These are phyloP conservation scores for Colletotrichum magnum DNA, from an alignment of 2,329 filamentous ascomycete genomes.

Conservation along the genomic window DNA sequence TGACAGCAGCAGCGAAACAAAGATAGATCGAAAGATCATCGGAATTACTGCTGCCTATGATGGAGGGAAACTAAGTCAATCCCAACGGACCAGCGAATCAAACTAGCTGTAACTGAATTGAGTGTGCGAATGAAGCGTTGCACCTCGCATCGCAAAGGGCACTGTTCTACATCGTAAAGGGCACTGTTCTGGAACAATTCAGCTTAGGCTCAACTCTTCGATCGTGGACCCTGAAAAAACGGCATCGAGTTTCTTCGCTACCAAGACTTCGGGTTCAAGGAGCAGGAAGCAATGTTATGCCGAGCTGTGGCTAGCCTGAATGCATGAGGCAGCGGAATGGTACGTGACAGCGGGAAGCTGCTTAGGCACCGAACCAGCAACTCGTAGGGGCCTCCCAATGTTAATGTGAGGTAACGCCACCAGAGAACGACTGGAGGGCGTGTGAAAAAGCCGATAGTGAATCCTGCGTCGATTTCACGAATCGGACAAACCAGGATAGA, in stretches of 20 bases:
- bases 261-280: neutral
- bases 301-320: neutral
- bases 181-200: neutral
- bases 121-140: neutral
- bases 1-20: neutral
- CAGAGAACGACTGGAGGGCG: conserved; percentile 9
- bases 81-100: neutral
- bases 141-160: neutral
- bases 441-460: conserved; percentile 1
- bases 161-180: neutral
- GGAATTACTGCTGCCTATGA: neutral
- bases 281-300: neutral
- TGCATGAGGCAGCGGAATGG: conserved; percentile 2
- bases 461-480: conserved; percentile 1
- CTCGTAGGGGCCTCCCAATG: neutral
- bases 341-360: conserved; percentile 4
- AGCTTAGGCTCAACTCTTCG: neutral
- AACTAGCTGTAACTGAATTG: neutral
- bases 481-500: conserved; percentile 20
- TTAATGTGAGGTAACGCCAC: conserved; percentile 23
- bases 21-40: neutral
- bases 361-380: neutral
- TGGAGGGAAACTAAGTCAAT: neutral
- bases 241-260: neutral
- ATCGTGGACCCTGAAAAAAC: neutral